Base-by-base conservation (phyloP, 768 basidiomycete species). In the Lactarius psammicola region DNA sequence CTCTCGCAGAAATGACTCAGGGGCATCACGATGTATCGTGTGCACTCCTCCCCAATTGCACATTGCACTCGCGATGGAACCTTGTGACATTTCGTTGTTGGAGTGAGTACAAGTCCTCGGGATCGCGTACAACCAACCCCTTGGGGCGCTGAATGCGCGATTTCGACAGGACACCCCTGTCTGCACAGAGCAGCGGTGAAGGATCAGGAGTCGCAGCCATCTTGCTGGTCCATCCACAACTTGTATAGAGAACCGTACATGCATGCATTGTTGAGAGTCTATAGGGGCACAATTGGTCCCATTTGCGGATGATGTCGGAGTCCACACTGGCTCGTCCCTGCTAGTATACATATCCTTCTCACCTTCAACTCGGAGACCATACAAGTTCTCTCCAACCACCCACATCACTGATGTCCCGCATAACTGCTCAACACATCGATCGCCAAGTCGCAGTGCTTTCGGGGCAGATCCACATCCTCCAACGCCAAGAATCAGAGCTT, bases 401-500 rank as follows among this genome's bases (percentile, higher is more conserved):
- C 56, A 17, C 56, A 33, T 9, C 4, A 34, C 8, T 33, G 26
- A 63, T 63, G 55, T 15, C 55, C 30, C 55, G 31, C 42, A 4
- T 5, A 23, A 34, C 34, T n/a, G 15, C 56, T 31, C 56, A 64
- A 31, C 15, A 58, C 34, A 58, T 64, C 34, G 36, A 51, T 38
- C 46, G 59, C n/a, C 34, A 34, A 31, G 18, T 63, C 55, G 56
- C 59, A 15, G 58, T 64, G 2, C 62, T 67, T 15, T 58, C 49
- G 20, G 62, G 57, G 7, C 54, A 66, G 18, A 54, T 63, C 15
- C 58, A 67, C 33, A 38, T 46, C 28, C 61, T 69, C 5, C 33
- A 46, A 38, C 55, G 58, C 40, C 61, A 28, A 11, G 62, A 67
- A 46, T 56, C 28, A 4, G 60, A 67, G 17, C 68, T 69, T 30